phyloP scores from a whole-genome alignment of 2,329 filamentous ascomycete species.

The Aspergillus sp. region DNA sequence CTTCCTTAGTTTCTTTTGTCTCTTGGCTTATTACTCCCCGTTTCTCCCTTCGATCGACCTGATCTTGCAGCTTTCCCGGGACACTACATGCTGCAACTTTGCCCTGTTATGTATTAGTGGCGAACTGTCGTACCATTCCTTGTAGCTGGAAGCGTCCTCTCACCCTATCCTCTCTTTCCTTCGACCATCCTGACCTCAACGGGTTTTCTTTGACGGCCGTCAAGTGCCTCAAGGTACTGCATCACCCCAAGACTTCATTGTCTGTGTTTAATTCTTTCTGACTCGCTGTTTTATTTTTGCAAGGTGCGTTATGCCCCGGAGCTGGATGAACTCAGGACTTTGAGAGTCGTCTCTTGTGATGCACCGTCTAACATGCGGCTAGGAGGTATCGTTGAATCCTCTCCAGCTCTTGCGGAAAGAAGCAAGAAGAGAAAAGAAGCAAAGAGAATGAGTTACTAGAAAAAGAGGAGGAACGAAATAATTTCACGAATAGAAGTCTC shows the following conservation, averaged over 20 bases:
- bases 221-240: not conserved
- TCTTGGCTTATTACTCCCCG: not conserved
- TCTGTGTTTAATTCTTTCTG: conserved; percentile 7
- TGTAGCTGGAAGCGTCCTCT: conserved; percentile 10
- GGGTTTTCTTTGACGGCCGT: not conserved
- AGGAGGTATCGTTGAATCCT: not conserved
- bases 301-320: not conserved
- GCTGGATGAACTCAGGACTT: not conserved
- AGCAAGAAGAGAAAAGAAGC: not conserved
- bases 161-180: conserved; percentile 6
- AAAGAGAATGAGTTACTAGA: not conserved
- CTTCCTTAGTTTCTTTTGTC: not conserved
- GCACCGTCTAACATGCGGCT: conserved; percentile 1
- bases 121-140: conserved; percentile 17
- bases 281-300: not conserved
- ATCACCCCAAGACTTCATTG: conserved; percentile 1
- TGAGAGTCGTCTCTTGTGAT: not conserved
- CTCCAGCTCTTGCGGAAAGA: not conserved
- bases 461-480: too few species aligned
- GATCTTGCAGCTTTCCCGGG: conserved; percentile 4
- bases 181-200: conserved; percentile 3
- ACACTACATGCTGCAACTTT: conserved; percentile 3
- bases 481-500: not conserved
- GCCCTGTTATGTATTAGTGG: conserved; percentile 19
- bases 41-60: conserved; percentile 1